phyloP scores from a whole-genome alignment of 148 eudicot genomes.

The Rhododendron ferrugineum region DNA sequence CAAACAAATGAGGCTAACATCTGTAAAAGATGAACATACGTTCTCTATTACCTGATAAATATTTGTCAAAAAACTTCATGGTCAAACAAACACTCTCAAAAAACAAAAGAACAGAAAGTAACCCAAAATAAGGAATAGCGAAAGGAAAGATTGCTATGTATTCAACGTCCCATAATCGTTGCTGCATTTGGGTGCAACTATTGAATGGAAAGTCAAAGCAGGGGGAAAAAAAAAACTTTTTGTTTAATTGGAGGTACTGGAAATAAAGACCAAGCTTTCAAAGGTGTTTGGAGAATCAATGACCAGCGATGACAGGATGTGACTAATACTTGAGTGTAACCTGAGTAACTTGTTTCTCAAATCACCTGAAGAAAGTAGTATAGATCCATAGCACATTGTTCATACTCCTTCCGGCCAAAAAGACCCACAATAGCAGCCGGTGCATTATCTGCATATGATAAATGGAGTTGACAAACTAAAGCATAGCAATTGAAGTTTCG shows the following conservation, averaged over 20 bases:
- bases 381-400: slow-evolving; percentile 89
- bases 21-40: neutral
- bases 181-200: neutral
- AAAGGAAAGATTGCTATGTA: neutral
- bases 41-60: neutral
- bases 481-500: neutral
- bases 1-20: neutral
- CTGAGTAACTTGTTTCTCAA: neutral
- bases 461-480: slow-evolving; percentile 1
- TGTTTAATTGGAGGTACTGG: neutral
- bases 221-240: neutral
- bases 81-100: neutral
- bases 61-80: neutral
- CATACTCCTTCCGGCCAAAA: slow-evolving; percentile 93
- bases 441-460: slow-evolving; percentile 60
- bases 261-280: neutral
- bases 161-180: neutral
- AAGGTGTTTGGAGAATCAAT: slow-evolving; percentile 1
- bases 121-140: neutral
- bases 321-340: neutral
- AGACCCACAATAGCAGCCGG: slow-evolving; percentile 87
- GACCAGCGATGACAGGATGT: neutral
- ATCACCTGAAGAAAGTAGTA: slow-evolving; percentile 93
- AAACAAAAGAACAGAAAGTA: neutral
- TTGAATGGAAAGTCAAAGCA: neutral